phyloP scores from a whole-genome alignment of 371 early-diverging fungal species.

The Dentiscutata heterogama region DNA sequence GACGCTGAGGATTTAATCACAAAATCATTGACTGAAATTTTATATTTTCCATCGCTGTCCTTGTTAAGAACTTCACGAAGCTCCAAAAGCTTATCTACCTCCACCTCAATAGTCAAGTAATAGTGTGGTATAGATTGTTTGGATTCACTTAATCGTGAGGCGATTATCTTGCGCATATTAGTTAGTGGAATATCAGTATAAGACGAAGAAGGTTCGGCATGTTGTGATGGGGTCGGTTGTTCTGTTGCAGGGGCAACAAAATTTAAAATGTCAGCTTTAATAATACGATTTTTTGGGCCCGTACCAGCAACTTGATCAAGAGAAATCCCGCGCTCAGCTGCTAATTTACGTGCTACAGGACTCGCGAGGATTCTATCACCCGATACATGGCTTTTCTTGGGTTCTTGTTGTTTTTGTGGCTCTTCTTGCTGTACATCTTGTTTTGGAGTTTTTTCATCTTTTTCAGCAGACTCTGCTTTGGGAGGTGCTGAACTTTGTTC shows the following conservation, averaged over 20 bases:
- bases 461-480: conserved; percentile 51
- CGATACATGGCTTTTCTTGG: background rate
- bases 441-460: conserved; percentile 33
- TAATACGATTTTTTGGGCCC: conserved; percentile 92
- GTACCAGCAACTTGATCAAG: conserved; percentile 85
- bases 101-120: conserved; percentile 91
- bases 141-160: conserved; percentile 83
- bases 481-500: conserved; percentile 59
- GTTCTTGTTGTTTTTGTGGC: conserved; percentile 2
- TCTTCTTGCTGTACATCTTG: background rate
- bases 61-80: conserved; percentile 93
- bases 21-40: conserved; percentile 98
- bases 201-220: conserved; percentile 63
- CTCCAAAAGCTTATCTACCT: conserved; percentile 87
- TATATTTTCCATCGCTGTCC: conserved; percentile 88
- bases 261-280: conserved; percentile 91
- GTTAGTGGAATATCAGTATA: conserved; percentile 87
- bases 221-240: conserved; percentile 59
- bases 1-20: conserved; percentile 95
- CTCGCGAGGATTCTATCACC: conserved; percentile 84
- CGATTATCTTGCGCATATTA: conserved; percentile 96
- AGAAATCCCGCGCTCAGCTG: conserved; percentile 83
- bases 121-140: conserved; percentile 96
- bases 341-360: conserved; percentile 91
- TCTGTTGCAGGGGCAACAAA: conserved; percentile 55